phyloP scores from a whole-genome alignment of 225 moss, liverwort and hornwort genomes.

The Asterella californica region DNA sequence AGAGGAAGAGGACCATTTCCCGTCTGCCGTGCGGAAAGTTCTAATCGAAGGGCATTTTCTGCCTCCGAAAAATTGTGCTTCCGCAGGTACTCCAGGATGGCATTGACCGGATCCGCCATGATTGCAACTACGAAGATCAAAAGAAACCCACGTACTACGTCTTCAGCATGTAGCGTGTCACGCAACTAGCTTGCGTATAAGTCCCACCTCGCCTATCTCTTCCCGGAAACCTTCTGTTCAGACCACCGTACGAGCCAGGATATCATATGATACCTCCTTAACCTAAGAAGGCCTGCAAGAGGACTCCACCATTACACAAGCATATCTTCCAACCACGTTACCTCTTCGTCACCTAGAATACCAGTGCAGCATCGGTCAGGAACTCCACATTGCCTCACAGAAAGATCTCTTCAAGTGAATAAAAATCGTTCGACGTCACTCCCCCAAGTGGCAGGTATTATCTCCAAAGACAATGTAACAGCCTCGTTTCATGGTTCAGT shows the following conservation, averaged over 20 bases:
- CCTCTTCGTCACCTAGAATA: background rate
- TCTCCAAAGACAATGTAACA: background rate
- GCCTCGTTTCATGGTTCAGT: background rate
- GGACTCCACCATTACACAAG: background rate
- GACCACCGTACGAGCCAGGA: constrained; percentile 1
- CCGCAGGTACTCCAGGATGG: constrained; percentile 72
- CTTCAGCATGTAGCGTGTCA: constrained; percentile 14
- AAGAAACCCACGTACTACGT: background rate
- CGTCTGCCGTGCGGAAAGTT: constrained; percentile 62
- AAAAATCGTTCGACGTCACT: background rate
- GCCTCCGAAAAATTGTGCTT: constrained; percentile 75
- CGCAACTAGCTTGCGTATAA: constrained; percentile 10
- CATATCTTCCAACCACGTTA: constrained; percentile 2
- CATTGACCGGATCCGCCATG: constrained; percentile 76
- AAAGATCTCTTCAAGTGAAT: background rate
- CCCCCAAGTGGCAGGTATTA: background rate
- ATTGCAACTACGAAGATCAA: constrained; percentile 14
- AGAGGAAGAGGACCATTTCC: constrained; percentile 45
- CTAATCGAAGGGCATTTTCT: constrained; percentile 71
- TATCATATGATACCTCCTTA: constrained; percentile 11
- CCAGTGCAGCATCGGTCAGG: background rate
- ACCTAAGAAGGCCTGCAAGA: constrained; percentile 1
- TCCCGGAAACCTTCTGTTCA: background rate
- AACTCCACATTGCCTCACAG: background rate
- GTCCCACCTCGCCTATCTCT: constrained; percentile 8